Conservation (phyloP, 768 basidiomycete genomes). For the Obba rivulosa region DNA sequence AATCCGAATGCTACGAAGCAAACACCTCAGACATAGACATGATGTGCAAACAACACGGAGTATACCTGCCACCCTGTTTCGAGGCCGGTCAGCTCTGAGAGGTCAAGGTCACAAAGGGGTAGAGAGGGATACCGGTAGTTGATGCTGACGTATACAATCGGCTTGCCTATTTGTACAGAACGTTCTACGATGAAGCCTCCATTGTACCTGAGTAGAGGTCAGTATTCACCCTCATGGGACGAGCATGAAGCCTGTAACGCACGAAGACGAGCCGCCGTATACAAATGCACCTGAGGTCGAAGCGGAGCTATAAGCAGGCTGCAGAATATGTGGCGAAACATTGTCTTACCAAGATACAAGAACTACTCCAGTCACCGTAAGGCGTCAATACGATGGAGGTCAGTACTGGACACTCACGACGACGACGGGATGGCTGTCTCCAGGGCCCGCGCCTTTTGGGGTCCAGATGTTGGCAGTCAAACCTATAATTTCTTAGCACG, state of each 20-base stretch:
- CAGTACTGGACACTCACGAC: too few relatives aligned
- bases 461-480: not conserved
- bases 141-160: slow-evolving; percentile 47
- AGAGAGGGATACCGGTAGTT: slow-evolving; percentile 31
- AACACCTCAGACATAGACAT: not conserved
- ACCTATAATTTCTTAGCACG: too few relatives aligned
- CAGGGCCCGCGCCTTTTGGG: too few relatives aligned
- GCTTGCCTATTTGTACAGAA: slow-evolving; percentile 35
- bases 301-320: too few relatives aligned
- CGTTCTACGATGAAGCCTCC: slow-evolving; percentile 12
- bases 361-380: too few relatives aligned
- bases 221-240: not conserved
- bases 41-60: slow-evolving; percentile 27
- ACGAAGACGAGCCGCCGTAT: too few relatives aligned
- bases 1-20: slow-evolving; percentile 31
- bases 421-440: too few relatives aligned
- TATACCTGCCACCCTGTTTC: slow-evolving; percentile 44
- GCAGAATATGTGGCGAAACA: too few relatives aligned
- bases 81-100: not conserved
- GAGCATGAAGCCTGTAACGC: too few relatives aligned
- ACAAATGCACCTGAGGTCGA: too few relatives aligned
- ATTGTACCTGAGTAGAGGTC: slow-evolving; percentile 9
- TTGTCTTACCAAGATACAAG: too few relatives aligned
- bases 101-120: not conserved
- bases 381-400: too few relatives aligned